These are phyloP conservation scores for Corylus americana DNA, from an alignment of 306 rosid genomes.

Conservation along the genomic window DNA sequence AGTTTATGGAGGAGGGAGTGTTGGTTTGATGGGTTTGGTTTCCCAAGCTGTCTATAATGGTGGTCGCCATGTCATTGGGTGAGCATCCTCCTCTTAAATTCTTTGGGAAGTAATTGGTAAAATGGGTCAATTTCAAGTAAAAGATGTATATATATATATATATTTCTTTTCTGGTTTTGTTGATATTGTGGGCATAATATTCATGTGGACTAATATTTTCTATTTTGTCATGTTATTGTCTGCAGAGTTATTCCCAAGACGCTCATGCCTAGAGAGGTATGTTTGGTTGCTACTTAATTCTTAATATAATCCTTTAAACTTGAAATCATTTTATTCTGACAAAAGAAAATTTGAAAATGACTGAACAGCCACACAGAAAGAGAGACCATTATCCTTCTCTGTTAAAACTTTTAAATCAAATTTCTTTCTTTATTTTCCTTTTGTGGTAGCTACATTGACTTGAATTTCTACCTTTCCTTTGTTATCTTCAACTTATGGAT, in stretches of 20 bases:
- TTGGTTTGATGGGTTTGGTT: conserved; percentile 94
- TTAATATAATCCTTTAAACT: conserved; percentile 17
- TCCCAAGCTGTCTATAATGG: conserved; percentile 92
- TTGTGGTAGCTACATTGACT: conserved; percentile 35
- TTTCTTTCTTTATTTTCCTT: not conserved
- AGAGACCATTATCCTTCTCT: conserved; percentile 36
- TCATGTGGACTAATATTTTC: conserved; percentile 22
- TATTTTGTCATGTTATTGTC: conserved; percentile 42
- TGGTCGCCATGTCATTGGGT: conserved; percentile 96
- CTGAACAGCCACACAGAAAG: conserved; percentile 28
- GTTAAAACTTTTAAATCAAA: not conserved
- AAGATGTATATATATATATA: not conserved
- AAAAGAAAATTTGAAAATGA: conserved; percentile 39
- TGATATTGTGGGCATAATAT: not conserved
- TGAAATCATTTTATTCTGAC: conserved; percentile 29
- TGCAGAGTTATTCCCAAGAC: conserved; percentile 95
- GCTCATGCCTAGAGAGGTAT: conserved; percentile 98
- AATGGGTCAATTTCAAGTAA: not conserved
- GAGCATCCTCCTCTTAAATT: conserved; percentile 1
- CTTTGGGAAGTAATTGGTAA: not conserved
- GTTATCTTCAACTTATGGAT: conserved; percentile 52
- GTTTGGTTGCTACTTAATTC: conserved; percentile 10
- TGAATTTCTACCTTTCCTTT: conserved; percentile 51
- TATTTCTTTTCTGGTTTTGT: not conserved
- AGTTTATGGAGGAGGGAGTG: conserved; percentile 98